A percentile compares a stretch with the other conserved stretches of the same genome.
Evolutionary conservation across 306 rosid genomes (phyloP).

Genomic region (Quercus mongolica): DNA sequence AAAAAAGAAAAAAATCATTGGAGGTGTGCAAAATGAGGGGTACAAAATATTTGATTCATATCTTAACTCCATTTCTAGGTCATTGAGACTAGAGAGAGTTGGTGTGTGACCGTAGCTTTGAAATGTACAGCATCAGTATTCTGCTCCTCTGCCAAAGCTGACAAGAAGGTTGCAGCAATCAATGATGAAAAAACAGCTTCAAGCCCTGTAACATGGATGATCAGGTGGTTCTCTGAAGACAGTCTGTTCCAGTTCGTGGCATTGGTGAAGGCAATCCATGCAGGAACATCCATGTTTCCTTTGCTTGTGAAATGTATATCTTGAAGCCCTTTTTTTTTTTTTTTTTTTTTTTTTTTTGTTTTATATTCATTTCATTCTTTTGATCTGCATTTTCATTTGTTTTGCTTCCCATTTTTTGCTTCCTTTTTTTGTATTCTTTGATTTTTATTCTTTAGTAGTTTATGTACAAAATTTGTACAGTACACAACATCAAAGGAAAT

Average conservation of each 20-base stretch:
- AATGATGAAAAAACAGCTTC: conserved; percentile 28
- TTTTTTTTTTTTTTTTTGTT: conserved; percentile 20
- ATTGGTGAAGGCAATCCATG: conserved; percentile 73
- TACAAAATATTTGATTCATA: neutral
- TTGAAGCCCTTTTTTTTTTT: conserved; percentile 32
- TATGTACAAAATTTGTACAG: conserved; percentile 45
- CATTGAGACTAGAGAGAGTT: conserved; percentile 43
- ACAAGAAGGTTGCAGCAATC: conserved; percentile 15
- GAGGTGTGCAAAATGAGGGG: neutral
- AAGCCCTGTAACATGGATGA: conserved; percentile 50
- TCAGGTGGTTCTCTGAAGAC: conserved; percentile 68
- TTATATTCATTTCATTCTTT: conserved; percentile 71
- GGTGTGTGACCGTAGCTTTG: conserved; percentile 52
- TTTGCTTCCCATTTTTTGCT: neutral
- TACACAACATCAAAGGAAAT: conserved; percentile 3
- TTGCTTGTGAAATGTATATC: conserved; percentile 53
- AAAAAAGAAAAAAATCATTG: neutral
- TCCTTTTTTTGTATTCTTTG: conserved; percentile 45
- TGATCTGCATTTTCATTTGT: conserved; percentile 23
- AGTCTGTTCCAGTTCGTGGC: conserved; percentile 63
- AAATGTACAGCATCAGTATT: conserved; percentile 36
- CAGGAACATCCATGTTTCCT: conserved; percentile 35
- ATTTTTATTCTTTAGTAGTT: conserved; percentile 28
- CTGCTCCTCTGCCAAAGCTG: conserved; percentile 26
- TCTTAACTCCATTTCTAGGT: conserved; percentile 41